phyloP scores from a whole-genome alignment of 176 grass and related monocot species.

The Aegilops umbellulata region DNA sequence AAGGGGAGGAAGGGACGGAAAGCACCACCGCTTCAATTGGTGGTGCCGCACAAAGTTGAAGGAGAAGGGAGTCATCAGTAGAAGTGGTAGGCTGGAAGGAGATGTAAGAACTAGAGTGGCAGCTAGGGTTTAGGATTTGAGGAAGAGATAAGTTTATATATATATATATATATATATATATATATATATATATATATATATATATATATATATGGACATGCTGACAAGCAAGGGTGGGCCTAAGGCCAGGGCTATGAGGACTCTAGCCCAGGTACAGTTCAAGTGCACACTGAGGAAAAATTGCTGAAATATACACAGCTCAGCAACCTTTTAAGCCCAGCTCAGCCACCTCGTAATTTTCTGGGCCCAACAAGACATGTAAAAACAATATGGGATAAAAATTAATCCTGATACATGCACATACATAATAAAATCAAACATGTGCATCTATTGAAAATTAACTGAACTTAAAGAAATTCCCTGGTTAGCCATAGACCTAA shows the following conservation, averaged over 20 bases:
- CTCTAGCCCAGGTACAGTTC: not conserved
- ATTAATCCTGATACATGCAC: not conserved
- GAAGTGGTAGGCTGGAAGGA: not conserved
- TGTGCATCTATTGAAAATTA: not conserved
- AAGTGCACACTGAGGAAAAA: not conserved
- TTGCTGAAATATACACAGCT: not conserved
- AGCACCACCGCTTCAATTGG: not conserved
- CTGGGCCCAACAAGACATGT: not conserved
- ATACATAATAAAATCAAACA: not conserved
- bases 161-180: not conserved
- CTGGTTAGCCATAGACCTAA: not conserved
- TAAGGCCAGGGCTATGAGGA: not conserved
- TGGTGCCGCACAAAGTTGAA: not conserved
- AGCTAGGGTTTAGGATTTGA: conserved; percentile 22
- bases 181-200: too few relatives aligned
- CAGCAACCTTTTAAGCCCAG: not conserved
- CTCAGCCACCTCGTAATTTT: not conserved
- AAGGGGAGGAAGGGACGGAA: not conserved
- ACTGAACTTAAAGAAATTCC: conserved; percentile 9
- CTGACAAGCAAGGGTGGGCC: too few relatives aligned
- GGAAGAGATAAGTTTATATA: not conserved
- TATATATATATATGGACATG: not conserved
- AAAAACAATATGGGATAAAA: conserved; percentile 12
- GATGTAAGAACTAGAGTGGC: not conserved
- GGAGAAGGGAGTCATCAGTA: conserved; percentile 22